These are phyloP conservation scores for Penicillium thymicola DNA, from an alignment of 2,329 filamentous ascomycete genomes.

Conservation along the genomic window DNA sequence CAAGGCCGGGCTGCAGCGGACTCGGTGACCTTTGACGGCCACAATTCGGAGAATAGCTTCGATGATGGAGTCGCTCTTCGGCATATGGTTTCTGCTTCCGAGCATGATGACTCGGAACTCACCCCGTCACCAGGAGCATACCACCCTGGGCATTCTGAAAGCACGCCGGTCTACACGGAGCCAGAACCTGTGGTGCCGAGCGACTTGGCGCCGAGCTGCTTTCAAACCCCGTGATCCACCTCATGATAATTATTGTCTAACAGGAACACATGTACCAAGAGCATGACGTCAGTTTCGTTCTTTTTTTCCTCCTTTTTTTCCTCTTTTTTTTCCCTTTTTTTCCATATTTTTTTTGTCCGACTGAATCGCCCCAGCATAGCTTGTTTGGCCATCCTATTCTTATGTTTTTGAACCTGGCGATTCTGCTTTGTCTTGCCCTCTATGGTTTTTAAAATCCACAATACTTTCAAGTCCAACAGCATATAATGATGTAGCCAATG, in stretches of 20 bases:
- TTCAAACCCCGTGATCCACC: not conserved
- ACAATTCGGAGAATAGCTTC: not conserved
- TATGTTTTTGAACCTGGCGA: not conserved
- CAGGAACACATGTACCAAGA: not conserved
- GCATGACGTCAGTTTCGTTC: constrained; percentile 1
- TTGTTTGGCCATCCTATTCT: not conserved
- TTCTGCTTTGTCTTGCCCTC: not conserved
- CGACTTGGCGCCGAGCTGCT: not conserved
- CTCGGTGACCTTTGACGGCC: not conserved
- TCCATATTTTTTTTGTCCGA: not conserved
- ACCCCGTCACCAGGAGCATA: not conserved
- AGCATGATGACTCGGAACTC: not conserved
- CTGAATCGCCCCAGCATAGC: not conserved
- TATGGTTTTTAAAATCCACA: not conserved
- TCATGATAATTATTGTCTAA: constrained; percentile 8
- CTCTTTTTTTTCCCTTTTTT: not conserved
- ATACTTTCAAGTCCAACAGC: not conserved
- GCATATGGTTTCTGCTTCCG: not conserved
- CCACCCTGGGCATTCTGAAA: not conserved
- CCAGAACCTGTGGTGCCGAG: not conserved
- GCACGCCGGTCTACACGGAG: not conserved
- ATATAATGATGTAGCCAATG: not conserved
- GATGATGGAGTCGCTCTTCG: not conserved
- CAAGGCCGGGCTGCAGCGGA: constrained; percentile 30
- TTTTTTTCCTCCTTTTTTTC: not conserved